Conservation (phyloP, 495 filamentous ascomycete species). For the Penicillium atrosanguineum region DNA sequence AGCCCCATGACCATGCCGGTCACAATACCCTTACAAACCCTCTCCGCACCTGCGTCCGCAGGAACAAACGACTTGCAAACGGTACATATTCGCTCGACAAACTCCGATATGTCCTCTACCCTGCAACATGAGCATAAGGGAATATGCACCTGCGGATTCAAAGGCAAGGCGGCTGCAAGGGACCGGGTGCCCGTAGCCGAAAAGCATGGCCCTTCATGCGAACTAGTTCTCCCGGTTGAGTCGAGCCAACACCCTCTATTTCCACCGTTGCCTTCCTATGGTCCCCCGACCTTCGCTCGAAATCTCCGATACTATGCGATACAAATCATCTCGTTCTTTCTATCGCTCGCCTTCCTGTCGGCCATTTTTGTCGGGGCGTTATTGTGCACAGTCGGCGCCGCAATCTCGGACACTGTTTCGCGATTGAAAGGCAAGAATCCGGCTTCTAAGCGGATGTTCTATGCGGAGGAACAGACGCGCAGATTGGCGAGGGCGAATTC, state of each 20-base stretch:
- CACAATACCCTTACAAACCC: slow-evolving; percentile 8
- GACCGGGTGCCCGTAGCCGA: slow-evolving; percentile 1
- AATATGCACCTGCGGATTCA: not conserved
- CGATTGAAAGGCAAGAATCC: slow-evolving; percentile 56
- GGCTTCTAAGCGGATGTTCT: slow-evolving; percentile 60
- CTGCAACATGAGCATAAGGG: not conserved
- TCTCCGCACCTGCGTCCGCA: not conserved
- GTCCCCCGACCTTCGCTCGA: slow-evolving; percentile 62
- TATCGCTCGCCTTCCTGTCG: slow-evolving; percentile 72
- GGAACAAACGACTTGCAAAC: not conserved
- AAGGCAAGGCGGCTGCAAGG: not conserved
- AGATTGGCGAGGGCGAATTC: slow-evolving; percentile 52
- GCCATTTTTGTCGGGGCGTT: slow-evolving; percentile 73
- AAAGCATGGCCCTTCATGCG: slow-evolving; percentile 1
- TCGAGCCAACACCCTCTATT: slow-evolving; percentile 70
- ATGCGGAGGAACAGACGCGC: slow-evolving; percentile 63
- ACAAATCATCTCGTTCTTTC: slow-evolving; percentile 62
- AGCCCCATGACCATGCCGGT: slow-evolving; percentile 17
- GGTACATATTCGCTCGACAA: not conserved
- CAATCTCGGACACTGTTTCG: slow-evolving; percentile 44
- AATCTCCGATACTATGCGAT: slow-evolving; percentile 63
- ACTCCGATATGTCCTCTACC: not conserved
- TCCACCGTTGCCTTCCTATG: slow-evolving; percentile 82
- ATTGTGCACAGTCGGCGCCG: slow-evolving; percentile 55
- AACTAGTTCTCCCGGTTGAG: not conserved